Evolutionary conservation across 2,329 filamentous ascomycete genomes (phyloP).

Genomic region (Cladosporium sp.): DNA sequence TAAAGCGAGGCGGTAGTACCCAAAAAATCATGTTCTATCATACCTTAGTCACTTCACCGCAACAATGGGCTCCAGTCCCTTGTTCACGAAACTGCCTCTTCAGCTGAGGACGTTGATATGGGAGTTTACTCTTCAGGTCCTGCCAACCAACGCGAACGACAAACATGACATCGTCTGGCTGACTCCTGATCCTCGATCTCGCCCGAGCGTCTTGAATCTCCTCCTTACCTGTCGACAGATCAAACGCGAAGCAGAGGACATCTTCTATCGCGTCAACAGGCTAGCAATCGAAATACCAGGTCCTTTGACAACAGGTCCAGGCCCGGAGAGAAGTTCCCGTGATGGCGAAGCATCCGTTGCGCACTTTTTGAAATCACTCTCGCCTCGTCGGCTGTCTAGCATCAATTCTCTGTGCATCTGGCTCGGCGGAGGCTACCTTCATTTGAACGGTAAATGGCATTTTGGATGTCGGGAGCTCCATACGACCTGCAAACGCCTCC

Average conservation of each 20-base stretch:
- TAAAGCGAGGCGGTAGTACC: neutral
- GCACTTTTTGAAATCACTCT: neutral
- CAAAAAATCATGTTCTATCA: neutral
- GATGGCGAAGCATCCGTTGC: neutral
- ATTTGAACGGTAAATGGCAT: neutral
- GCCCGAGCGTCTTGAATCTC: conserved; percentile 14
- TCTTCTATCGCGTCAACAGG: conserved; percentile 22
- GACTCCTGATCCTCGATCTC: neutral
- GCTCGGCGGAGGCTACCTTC: neutral
- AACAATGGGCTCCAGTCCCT: neutral
- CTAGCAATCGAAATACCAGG: neutral
- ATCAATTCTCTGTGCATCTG: neutral
- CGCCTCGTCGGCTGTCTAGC: neutral
- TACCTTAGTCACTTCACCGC: neutral
- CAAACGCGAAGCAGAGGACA: conserved; percentile 14
- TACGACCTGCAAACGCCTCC: neutral
- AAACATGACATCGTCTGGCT: neutral
- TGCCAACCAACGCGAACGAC: neutral
- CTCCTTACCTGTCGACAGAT: conserved; percentile 20
- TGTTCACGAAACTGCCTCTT: neutral
- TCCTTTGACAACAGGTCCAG: neutral
- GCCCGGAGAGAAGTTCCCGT: neutral
- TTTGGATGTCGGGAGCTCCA: neutral
- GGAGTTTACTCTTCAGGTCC: neutral
- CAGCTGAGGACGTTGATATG: neutral